phyloP scores from a whole-genome alignment of 208 protist genomes.

The Trypanosomatidae sp. region DNA sequence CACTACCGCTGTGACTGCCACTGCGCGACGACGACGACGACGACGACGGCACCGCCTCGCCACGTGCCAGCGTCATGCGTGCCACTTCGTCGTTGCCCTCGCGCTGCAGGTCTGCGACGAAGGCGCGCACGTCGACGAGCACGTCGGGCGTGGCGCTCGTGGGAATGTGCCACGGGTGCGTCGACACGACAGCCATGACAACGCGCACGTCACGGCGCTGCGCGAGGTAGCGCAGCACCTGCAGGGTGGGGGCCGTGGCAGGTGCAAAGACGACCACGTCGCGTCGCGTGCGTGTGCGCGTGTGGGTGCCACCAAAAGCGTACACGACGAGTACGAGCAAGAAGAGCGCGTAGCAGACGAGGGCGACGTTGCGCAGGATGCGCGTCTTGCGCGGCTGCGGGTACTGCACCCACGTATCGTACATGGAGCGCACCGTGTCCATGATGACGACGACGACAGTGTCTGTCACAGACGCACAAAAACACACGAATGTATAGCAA shows the following conservation, averaged over 20 bases:
- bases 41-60: too few species aligned
- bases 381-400: conserved; percentile 67
- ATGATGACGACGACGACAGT: too few species aligned
- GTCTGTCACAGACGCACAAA: too few species aligned
- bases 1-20: too few species aligned
- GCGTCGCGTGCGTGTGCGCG: conserved; percentile 8
- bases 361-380: conserved; percentile 21
- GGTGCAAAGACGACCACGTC: conserved; percentile 55
- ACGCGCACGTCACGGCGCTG: conserved; percentile 43
- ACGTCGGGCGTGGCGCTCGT: too few species aligned
- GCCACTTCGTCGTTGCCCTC: too few species aligned
- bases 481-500: too few species aligned
- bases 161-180: too few species aligned
- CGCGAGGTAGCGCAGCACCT: conserved; percentile 46
- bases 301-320: conserved; percentile 41
- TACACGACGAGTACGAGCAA: conserved; percentile 66
- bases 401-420: conserved; percentile 21
- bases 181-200: conserved; percentile 47
- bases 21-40: too few species aligned
- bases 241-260: conserved; percentile 29
- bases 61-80: too few species aligned
- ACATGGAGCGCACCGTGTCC: conserved; percentile 20
- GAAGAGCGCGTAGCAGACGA: conserved; percentile 40
- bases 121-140: too few species aligned
- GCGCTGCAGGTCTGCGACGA: too few species aligned